Base-by-base conservation (phyloP, 2,329 filamentous ascomycete species). In the Teratosphaeriaceae sp. region DNA sequence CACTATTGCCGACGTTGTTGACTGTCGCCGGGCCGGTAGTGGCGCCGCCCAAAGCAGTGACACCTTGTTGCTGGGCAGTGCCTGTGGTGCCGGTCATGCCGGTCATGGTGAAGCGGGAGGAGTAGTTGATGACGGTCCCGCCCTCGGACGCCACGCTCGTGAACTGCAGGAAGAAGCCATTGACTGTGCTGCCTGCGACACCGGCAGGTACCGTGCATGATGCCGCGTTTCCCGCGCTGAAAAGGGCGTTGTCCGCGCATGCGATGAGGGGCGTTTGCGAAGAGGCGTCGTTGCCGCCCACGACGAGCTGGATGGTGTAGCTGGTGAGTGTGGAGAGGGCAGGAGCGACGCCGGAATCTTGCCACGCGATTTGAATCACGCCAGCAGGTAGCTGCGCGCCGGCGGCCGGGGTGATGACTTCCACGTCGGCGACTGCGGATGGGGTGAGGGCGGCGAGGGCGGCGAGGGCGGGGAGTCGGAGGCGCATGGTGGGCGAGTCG, bases 11-110 rank as follows among this genome's bases (percentile, higher is more conserved):
- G 16, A 60, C 50, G 20, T 58, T 45, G 40, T 63, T 62, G 33
- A 54, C 60, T 41, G 54, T 66, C n/a, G 53, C 53, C 35, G 65
- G 67, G 6, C 60, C 70, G 48, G 50, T 60, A 37, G 58, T 70
- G 40, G 55, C 66, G 6, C 65, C 65, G 3, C 60, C 58, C 5
- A 68, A 52, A 7, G 59, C 58, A 24, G 55, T 53, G 20, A 65
- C 56, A 13, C 60, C 66, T 16, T 54, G 45, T 19, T 56, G 52
- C 36, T 75, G 62, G 27, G 55, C 56, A 1, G 68, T 46, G 1
- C 71, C 64, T 54, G 82, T 82, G 3, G 64, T 64, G 27, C 80
- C 80, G 2, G 73, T 80, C 80, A 85, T 84, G 52, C 72, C 73
- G 9, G 68, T 69, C 40, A 84, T 65, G n/a, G 75, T 73, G 63